phyloP scores from a whole-genome alignment of 202 grass and related monocot species.

The Digitaria exilis region DNA sequence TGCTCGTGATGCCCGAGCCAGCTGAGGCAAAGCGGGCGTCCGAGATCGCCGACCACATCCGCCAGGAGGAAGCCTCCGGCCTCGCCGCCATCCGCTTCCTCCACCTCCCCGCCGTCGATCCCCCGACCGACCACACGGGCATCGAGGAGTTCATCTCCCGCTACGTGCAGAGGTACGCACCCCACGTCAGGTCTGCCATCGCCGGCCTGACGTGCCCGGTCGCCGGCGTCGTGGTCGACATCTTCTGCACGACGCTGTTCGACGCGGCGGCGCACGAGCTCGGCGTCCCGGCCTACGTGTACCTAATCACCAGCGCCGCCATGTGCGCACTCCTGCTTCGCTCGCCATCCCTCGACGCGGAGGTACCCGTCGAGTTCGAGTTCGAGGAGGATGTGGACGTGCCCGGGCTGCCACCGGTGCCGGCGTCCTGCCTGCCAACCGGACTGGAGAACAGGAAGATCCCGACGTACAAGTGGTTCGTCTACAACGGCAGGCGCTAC shows the following conservation, averaged over 20 bases:
- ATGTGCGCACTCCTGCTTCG: slow-evolving; percentile 45
- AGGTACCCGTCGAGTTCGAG: neutral
- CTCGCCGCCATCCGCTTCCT: slow-evolving; percentile 42
- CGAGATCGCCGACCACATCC: slow-evolving; percentile 7
- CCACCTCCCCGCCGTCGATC: slow-evolving; percentile 1
- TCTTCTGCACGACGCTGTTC: slow-evolving; percentile 48
- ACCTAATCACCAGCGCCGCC: slow-evolving; percentile 35
- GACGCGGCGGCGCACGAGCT: slow-evolving; percentile 46
- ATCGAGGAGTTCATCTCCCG: slow-evolving; percentile 51
- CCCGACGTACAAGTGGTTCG: slow-evolving; percentile 29
- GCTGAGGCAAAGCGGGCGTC: neutral
- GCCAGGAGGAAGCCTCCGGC: neutral
- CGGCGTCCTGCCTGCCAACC: neutral
- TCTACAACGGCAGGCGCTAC: slow-evolving; percentile 40
- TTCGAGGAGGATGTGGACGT: slow-evolving; percentile 56
- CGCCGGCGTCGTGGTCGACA: slow-evolving; percentile 46
- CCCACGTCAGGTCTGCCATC: slow-evolving; percentile 23
- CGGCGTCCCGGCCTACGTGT: slow-evolving; percentile 50
- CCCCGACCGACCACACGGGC: neutral
- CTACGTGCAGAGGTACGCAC: slow-evolving; percentile 37
- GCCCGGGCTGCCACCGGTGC: slow-evolving; percentile 55
- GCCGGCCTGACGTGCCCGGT: neutral
- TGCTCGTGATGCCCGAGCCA: slow-evolving; percentile 40
- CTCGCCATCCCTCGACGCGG: slow-evolving; percentile 33
- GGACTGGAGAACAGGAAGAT: slow-evolving; percentile 32